Conservation (phyloP, 441 rosid genomes). For the Viola pubescens region DNA sequence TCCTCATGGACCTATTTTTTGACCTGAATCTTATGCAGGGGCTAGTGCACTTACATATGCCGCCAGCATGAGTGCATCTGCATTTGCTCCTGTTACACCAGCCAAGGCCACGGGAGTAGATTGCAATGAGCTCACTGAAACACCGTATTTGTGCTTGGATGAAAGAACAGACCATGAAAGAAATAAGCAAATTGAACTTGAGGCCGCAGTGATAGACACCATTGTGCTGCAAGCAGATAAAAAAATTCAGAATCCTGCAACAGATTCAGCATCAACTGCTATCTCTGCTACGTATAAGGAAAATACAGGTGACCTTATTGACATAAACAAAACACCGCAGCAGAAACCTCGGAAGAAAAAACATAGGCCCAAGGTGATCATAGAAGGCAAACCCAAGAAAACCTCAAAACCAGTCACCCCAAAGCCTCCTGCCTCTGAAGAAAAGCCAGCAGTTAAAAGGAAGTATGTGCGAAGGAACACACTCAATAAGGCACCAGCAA, state of each 20-base stretch:
- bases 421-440: slow-evolving; percentile 9
- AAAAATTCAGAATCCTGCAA: slow-evolving; percentile 19
- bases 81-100: slow-evolving; percentile 53
- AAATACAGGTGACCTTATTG: slow-evolving; percentile 26
- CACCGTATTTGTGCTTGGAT: slow-evolving; percentile 11
- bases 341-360: slow-evolving; percentile 66
- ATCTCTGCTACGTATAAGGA: slow-evolving; percentile 20
- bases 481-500: slow-evolving; percentile 12
- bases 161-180: slow-evolving; percentile 21
- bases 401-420: slow-evolving; percentile 17
- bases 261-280: slow-evolving; percentile 25
- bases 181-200: slow-evolving; percentile 18
- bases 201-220: slow-evolving; percentile 9
- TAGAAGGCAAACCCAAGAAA: slow-evolving; percentile 47
- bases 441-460: slow-evolving; percentile 43
- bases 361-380: slow-evolving; percentile 79
- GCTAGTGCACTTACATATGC: slow-evolving; percentile 21
- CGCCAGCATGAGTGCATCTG: slow-evolving; percentile 3
- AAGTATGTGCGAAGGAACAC: slow-evolving; percentile 44
- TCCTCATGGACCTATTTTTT: slow-evolving; percentile 16
- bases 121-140: slow-evolving; percentile 19
- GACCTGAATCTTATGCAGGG: slow-evolving; percentile 32
- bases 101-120: slow-evolving; percentile 27
- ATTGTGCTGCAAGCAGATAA: slow-evolving; percentile 10
- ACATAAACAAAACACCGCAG: slow-evolving; percentile 65